Evolutionary conservation across 331 rosid species (phyloP).

Genomic region (Ulmus americana): DNA sequence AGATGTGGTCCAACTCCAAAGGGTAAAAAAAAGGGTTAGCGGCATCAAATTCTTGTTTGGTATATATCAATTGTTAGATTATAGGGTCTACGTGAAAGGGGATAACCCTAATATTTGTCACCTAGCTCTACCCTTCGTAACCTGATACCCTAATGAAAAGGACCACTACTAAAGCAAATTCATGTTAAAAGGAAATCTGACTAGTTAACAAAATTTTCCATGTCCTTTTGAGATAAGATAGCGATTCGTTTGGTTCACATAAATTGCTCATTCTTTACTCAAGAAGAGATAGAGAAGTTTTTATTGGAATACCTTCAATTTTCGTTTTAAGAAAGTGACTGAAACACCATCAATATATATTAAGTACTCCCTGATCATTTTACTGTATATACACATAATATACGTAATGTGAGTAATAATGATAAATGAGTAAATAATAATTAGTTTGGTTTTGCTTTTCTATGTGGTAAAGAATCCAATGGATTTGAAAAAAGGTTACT

Average conservation of each 20-base stretch:
- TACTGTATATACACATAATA: no score
- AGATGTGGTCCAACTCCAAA: not conserved
- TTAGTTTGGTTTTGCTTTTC: no score
- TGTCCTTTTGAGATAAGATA: not conserved
- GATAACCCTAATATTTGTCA: slow-evolving; percentile 3
- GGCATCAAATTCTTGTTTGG: slow-evolving; percentile 12
- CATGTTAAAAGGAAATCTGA: not conserved
- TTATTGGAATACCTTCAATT: no score
- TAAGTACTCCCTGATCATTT: no score
- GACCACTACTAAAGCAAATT: not conserved
- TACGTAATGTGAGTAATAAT: no score
- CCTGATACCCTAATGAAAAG: slow-evolving; percentile 4
- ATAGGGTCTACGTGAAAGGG: slow-evolving; percentile 2
- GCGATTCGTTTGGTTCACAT: not conserved
- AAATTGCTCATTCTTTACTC: not conserved
- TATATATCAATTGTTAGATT: slow-evolving; percentile 7
- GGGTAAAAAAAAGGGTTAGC: not conserved
- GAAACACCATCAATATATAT: no score
- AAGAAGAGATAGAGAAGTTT: no score
- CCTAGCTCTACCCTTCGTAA: not conserved
- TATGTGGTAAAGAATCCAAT: no score
- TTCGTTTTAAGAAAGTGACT: no score
- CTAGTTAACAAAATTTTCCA: not conserved
- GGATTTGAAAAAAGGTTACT: no score
- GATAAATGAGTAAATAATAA: no score